Base-by-base conservation (phyloP, 2,329 filamentous ascomycete genomes). In the Trichoderma asperellum region DNA sequence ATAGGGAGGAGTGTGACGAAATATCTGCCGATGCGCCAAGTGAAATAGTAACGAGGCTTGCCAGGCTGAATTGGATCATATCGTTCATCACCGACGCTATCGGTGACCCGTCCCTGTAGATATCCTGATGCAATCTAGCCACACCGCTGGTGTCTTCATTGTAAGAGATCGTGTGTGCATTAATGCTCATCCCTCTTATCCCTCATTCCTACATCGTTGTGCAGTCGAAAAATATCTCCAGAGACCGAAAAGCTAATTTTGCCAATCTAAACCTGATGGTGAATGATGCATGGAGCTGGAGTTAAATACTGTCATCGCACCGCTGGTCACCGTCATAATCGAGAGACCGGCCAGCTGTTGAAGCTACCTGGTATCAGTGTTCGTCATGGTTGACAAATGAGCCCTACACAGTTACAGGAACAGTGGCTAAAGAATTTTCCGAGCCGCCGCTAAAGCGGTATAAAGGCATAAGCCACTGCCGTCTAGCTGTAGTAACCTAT, bases 61-160 rank as follows among this genome's bases (percentile, higher is more conserved):
- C 16, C 43, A 2, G 52, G 60, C 37, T 53, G 21, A 55, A n/a
- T 4, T 7, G 18, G 6, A 18, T 57, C 4, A n/a, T 6, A 18
- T 24, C 34, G 35, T 57, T 65, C 62, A 6, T 47, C 62, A 34
- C 62, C 21, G 29, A 37, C 60, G 29, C 34, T 29, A 37, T 64
- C 24, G 10, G 21, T 43, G 43, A 27, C 35, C 35, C 5, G 21
- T 43, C 58, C 58, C 21, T 49, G 18, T 32, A 12, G 37, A n/a
- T 32, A 8, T 49, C 49, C 32, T 40, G 29, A 40, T 40, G 34
- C 24, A 55, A 18, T n/a, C 16, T 64, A 40, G 49, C 61, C 11
- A 29, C 10, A 4, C 43, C n/a, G 40, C 16, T 43, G 37, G 58
- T 12, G 37, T 47, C 37, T 10, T n/a, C 37, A 29, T 18, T 18